Evolutionary conservation across 371 early-diverging fungal genomes (phyloP), one percentile per base, ranked within the genome.

Genomic region (Rhizopus sp.): DNA sequence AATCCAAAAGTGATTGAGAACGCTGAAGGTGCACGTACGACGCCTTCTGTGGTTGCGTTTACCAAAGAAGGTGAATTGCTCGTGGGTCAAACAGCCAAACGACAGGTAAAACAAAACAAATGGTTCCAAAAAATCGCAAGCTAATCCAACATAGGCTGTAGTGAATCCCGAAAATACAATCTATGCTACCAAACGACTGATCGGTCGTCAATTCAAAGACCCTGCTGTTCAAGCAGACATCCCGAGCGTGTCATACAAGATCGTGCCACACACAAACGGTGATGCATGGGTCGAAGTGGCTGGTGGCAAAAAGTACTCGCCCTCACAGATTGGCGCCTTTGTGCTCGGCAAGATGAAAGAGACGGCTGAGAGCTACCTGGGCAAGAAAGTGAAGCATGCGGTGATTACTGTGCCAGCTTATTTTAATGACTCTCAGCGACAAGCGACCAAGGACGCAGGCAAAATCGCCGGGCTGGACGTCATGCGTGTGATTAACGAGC

Each of bases 41-140:
- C 99, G 0, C 99, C 99, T 7, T 99, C 99, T 6, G 88, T 96
- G 32, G 98, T 99, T 33, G 93, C 96, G 23, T 94, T 97, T 67
- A 75, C 88, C 50, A 94, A 95, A 80, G 91, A 94, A 42, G 90
- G 89, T 51, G 95, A 96, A 78, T 76, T 94, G 50, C 77, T 98
- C 48, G 99, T 99, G 29, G 99, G 99, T 17, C 87, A 92, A 40
- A 88, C 95, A 0, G 99, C 99, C 52, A 97, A 97, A 82, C 90
- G 95, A 59, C 95, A 95, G 80, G 91, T 87, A 71, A 57, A 35
- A n/a, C n/a, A n/a, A n/a, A n/a, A n/a, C n/a, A n/a, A n/a, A n/a
- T n/a, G n/a, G n/a, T n/a, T n/a, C n/a, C n/a, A n/a, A n/a, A n/a
- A n/a, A n/a, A n/a, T n/a, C n/a, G n/a, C n/a, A n/a, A n/a, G n/a